Evolutionary conservation across 257 asterid species (phyloP), one percentile per base, ranked within the genome.

Genomic region (Ehretia macrophylla): DNA sequence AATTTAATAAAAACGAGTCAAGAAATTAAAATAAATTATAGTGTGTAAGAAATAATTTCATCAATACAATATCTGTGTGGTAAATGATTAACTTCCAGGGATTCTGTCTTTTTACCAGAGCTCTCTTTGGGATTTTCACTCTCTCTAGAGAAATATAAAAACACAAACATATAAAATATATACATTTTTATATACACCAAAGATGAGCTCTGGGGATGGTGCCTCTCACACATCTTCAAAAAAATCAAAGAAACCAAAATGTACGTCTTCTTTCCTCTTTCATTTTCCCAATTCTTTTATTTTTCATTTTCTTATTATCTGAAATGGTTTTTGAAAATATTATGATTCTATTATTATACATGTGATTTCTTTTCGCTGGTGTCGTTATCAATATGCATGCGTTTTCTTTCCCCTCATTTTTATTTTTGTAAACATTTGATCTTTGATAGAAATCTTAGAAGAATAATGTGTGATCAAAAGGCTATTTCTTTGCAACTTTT

Each of bases 171-270:
- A 51, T 20, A 17, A 14, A 19, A 17, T 19, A 51, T 9, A 17
- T 32, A 32, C 9, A 38, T 38, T 42, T 42, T 10, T 42, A 27
- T 10, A 20, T 49, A 18, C 19, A 52, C 32, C n/a, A 63, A 62
- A 58, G 45, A 73, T 76, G 81, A 70, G 70, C 56, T 60, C 72
- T 48, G 65, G 55, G 39, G 76, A 72, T 52, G 70, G 71, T 27
- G 14, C 65, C 56, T 65, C 81, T 59, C 66, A 63, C 56, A 14
- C 68, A 54, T 57, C 67, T 38, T 55, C 64, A 62, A 75, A 61
- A 50, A 62, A 60, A 45, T 72, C 75, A 56, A 72, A 49, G 70
- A 65, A 68, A 73, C 81, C 81, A 38, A 68, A 68, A 17, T 76
- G 81, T 76, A 76, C 40, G 19, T 51, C 38, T 32, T 17, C 11